Conservation (phyloP, 164 flowering plant genomes). For the Aristolochia fimbriata region DNA sequence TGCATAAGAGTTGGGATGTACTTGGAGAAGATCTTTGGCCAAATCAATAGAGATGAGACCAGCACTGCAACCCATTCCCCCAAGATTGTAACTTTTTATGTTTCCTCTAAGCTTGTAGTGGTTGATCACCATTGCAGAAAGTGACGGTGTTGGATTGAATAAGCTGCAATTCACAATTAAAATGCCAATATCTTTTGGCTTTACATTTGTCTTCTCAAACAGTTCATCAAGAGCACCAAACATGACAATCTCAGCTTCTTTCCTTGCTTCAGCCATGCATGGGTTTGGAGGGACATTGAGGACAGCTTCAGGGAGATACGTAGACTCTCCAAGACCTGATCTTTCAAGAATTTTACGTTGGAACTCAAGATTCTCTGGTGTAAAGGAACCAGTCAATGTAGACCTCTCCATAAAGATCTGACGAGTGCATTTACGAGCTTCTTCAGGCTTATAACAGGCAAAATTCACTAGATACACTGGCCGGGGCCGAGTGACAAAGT, state of each 20-base stretch:
- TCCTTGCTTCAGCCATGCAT: constrained; percentile 69
- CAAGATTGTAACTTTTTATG: constrained; percentile 52
- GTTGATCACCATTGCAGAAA: constrained; percentile 74
- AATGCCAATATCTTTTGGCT: constrained; percentile 67
- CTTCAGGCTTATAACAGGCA: constrained; percentile 69
- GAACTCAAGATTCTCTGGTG: constrained; percentile 47
- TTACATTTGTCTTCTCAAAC: constrained; percentile 42
- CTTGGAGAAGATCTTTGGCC: constrained; percentile 72
- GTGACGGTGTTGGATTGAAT: constrained; percentile 80
- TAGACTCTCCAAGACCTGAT: constrained; percentile 70
- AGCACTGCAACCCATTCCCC: constrained; percentile 88
- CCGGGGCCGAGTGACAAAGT: constrained; percentile 69
- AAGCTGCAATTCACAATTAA: constrained; percentile 68
- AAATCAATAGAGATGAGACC: constrained; percentile 72
- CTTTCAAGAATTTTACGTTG: constrained; percentile 61
- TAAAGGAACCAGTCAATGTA: constrained; percentile 30
- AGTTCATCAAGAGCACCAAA: constrained; percentile 71
- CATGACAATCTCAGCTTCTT: constrained; percentile 70
- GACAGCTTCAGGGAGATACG: constrained; percentile 68
- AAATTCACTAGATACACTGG: constrained; percentile 72
- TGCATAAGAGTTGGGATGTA: constrained; percentile 73
- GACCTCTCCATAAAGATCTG: constrained; percentile 63
- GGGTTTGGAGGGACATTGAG: constrained; percentile 70
- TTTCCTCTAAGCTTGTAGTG: constrained; percentile 80
- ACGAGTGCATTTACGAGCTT: constrained; percentile 54